Conservation (phyloP, 345 rosid species). For the Eucalyptus cloeziana region DNA sequence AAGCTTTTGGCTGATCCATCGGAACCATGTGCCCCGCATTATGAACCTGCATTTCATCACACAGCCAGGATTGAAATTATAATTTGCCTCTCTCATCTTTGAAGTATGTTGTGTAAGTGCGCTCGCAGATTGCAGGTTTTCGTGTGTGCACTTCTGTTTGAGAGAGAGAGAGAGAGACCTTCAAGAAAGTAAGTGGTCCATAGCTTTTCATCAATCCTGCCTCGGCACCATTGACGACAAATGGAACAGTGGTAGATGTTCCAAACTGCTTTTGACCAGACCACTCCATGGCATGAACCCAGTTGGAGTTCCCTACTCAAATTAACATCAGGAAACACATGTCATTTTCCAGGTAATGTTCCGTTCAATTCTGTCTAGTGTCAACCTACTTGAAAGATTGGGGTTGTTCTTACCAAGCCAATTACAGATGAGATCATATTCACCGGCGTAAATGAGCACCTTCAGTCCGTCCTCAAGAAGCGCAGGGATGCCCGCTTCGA, state of each 20-base stretch:
- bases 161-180: constrained; percentile 17
- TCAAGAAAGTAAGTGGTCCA: constrained; percentile 71
- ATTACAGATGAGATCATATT: constrained; percentile 81
- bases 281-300: constrained; percentile 86
- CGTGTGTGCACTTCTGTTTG: neutral
- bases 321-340: neutral
- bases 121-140: neutral
- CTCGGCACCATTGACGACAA: constrained; percentile 41
- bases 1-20: constrained; percentile 92
- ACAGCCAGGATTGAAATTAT: neutral
- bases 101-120: neutral
- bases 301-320: constrained; percentile 62
- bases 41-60: constrained; percentile 34
- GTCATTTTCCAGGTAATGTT: neutral
- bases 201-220: constrained; percentile 64
- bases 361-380: neutral
- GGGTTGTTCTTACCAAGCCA: constrained; percentile 60
- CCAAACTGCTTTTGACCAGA: constrained; percentile 50
- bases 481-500: constrained; percentile 53
- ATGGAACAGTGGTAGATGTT: constrained; percentile 35
- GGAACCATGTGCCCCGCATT: constrained; percentile 95
- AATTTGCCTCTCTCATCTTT: neutral
- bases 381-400: neutral
- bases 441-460: constrained; percentile 75
- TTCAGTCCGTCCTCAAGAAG: constrained; percentile 70